Conservation (phyloP, 345 rosid genomes). For the Capsella bursapastoris region DNA sequence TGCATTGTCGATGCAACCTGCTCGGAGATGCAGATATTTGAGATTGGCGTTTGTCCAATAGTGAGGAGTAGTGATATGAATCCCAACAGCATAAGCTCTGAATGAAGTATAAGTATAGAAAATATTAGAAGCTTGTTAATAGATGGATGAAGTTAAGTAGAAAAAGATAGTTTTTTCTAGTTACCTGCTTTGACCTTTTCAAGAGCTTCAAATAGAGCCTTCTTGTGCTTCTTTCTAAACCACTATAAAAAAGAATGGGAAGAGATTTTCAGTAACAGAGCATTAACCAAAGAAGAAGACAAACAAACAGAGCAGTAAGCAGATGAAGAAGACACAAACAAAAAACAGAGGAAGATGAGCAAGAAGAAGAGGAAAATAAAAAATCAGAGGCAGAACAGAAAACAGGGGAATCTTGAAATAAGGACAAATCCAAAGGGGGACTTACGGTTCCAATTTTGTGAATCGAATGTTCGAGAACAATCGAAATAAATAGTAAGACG, state of each 20-base stretch:
- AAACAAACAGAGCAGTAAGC: neutral
- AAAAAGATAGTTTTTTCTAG: neutral
- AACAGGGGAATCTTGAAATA: slow-evolving; percentile 32
- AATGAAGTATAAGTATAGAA: neutral
- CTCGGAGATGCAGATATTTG: slow-evolving; percentile 64
- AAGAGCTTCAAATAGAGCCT: slow-evolving; percentile 68
- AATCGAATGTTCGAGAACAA: slow-evolving; percentile 63
- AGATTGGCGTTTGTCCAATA: slow-evolving; percentile 56
- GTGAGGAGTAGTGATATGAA: slow-evolving; percentile 77
- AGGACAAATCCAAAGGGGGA: neutral
- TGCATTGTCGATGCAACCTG: slow-evolving; percentile 64
- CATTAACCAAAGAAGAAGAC: too few relatives aligned
- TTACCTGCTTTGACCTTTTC: slow-evolving; percentile 85
- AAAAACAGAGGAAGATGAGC: neutral
- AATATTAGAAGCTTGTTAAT: neutral
- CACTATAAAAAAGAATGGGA: slow-evolving; percentile 46
- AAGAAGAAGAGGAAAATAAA: neutral
- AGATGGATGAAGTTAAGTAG: slow-evolving; percentile 18
- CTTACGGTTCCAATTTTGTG: slow-evolving; percentile 48
- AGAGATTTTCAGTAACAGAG: neutral
- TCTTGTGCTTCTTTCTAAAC: slow-evolving; percentile 58
- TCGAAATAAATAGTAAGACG: slow-evolving; percentile 57
- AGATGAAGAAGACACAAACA: neutral
- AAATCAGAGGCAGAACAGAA: slow-evolving; percentile 52
- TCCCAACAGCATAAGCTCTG: slow-evolving; percentile 82